Evolutionary conservation across 352 stramenopile species (phyloP).

Genomic region (Phytophthora capsici): DNA sequence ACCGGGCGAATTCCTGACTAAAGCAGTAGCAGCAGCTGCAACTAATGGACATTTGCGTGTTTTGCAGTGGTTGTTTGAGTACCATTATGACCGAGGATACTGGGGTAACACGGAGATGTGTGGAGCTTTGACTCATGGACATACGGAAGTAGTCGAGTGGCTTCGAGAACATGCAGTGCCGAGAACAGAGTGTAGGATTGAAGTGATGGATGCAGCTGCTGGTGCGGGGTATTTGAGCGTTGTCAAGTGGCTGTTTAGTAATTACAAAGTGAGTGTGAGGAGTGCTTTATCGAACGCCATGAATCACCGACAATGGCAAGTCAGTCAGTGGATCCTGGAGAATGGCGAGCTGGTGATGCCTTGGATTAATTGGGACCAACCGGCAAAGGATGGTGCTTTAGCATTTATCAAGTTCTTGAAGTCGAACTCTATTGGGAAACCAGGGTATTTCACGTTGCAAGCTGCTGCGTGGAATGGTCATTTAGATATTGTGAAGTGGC

Average conservation of each 20-base stretch:
- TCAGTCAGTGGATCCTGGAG: constrained; percentile 28
- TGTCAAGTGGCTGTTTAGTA: constrained; percentile 27
- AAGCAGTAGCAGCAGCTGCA: constrained; percentile 24
- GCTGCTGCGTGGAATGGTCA: constrained; percentile 24
- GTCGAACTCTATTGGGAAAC: constrained; percentile 11
- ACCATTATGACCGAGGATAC: constrained; percentile 24
- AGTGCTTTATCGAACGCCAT: constrained; percentile 22
- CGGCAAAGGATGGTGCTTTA: constrained; percentile 24
- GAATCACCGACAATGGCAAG: constrained; percentile 22
- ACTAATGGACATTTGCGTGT: constrained; percentile 24
- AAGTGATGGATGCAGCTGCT: constrained; percentile 31
- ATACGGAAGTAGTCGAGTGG: constrained; percentile 22
- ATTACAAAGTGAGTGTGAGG: constrained; percentile 13
- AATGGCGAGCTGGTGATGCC: constrained; percentile 24
- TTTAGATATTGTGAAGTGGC: constrained; percentile 31
- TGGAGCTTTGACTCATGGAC: constrained; percentile 19
- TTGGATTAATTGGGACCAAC: constrained; percentile 28
- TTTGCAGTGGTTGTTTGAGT: constrained; percentile 28
- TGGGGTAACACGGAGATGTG: constrained; percentile 33
- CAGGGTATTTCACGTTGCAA: constrained; percentile 24
- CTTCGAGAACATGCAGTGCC: constrained; percentile 15
- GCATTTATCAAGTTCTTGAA: constrained; percentile 30
- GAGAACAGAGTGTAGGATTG: constrained; percentile 14
- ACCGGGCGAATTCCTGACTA: constrained; percentile 24
- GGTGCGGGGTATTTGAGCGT: constrained; percentile 14